Conservation (phyloP, 148 eudicot species). For the Fagopyrum esculentum region DNA sequence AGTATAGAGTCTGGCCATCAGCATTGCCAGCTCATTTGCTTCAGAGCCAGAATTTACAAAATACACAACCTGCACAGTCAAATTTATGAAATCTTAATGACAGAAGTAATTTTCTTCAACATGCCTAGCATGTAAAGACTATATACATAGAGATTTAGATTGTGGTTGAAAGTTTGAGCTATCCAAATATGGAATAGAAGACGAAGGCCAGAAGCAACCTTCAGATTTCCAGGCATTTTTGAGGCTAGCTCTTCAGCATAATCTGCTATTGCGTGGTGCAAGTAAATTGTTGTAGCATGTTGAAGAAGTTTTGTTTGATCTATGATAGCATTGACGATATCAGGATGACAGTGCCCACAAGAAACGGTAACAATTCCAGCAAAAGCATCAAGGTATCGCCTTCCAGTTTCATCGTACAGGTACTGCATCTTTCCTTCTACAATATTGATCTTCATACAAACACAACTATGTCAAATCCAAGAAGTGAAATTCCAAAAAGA, state of each 20-base stretch:
- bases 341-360: conserved; percentile 99
- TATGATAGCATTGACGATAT: conserved; percentile 56
- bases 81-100: conserved; percentile 8
- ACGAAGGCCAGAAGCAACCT: conserved; percentile 31
- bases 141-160: neutral
- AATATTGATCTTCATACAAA: conserved; percentile 62
- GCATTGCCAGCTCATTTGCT: conserved; percentile 92
- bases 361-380: conserved; percentile 98
- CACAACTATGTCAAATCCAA: conserved; percentile 7
- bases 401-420: conserved; percentile 82
- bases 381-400: conserved; percentile 96
- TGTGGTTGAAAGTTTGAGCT: neutral
- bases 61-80: conserved; percentile 79
- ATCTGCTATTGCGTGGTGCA: conserved; percentile 94
- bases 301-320: conserved; percentile 94
- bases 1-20: conserved; percentile 88
- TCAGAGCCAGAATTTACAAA: conserved; percentile 96
- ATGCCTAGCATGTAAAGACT: neutral
- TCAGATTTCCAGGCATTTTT: conserved; percentile 94
- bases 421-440: conserved; percentile 99
- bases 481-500: neutral
- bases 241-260: conserved; percentile 94
- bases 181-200: neutral
- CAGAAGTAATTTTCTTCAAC: neutral
- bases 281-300: conserved; percentile 90